Conservation (phyloP, 176 grass and related monocot genomes). For the Melocanna baccifera region DNA sequence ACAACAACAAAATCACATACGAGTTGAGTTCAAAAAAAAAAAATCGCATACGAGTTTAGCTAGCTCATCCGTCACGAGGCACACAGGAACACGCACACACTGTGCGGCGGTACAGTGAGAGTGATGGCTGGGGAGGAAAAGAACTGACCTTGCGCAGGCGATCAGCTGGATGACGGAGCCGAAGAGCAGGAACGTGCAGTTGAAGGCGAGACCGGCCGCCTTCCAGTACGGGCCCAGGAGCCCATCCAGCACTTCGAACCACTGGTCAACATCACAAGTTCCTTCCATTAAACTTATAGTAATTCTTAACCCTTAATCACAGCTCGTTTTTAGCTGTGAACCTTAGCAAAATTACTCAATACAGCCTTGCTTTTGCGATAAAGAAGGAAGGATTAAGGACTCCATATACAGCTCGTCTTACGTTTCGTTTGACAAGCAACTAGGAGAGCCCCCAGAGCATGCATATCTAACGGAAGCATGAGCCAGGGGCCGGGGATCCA, state of each 20-base stretch:
- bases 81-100: no score
- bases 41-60: background rate
- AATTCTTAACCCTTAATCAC: background rate
- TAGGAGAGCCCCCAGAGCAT: background rate
- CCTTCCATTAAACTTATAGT: background rate
- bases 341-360: background rate
- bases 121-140: background rate
- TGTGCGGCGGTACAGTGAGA: background rate
- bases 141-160: conserved; percentile 58
- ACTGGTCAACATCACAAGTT: conserved; percentile 40
- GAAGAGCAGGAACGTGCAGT: conserved; percentile 82
- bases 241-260: conserved; percentile 81
- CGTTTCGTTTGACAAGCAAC: conserved; percentile 7
- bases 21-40: no score
- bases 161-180: conserved; percentile 77
- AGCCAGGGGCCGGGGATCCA: conserved; percentile 15
- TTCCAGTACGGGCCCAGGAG: conserved; percentile 79
- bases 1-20: background rate
- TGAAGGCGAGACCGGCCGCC: conserved; percentile 63
- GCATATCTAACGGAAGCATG: background rate
- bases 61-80: background rate
- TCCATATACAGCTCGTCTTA: background rate
- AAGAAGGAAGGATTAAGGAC: background rate
- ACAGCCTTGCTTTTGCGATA: background rate
- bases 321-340: background rate